Evolutionary conservation across 805 yeast species (phyloP).

Genomic region (Metschnikowia reukaufii): DNA sequence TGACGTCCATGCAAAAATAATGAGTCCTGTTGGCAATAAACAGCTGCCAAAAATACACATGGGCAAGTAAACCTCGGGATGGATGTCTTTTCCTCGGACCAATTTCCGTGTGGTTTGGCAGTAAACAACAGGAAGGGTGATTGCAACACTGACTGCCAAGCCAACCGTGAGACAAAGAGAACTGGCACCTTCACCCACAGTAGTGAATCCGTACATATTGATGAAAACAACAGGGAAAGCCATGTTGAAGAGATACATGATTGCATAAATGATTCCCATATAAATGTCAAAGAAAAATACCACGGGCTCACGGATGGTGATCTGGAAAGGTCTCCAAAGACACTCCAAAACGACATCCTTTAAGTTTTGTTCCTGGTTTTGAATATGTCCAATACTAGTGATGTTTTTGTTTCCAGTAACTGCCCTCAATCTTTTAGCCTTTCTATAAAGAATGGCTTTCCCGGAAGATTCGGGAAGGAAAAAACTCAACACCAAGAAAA

Average conservation of each 20-base stretch:
- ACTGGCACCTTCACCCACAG: slow-evolving; percentile 15
- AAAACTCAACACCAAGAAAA: slow-evolving; percentile 10
- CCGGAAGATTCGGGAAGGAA: slow-evolving; percentile 18
- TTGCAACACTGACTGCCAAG: slow-evolving; percentile 7
- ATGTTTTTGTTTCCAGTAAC: slow-evolving; percentile 16
- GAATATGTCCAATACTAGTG: slow-evolving; percentile 17
- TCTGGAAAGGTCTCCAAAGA: slow-evolving; percentile 16
- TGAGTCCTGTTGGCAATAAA: slow-evolving; percentile 14
- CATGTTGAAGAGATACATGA: slow-evolving; percentile 18
- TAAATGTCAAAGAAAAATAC: slow-evolving; percentile 17
- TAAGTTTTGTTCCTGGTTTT: slow-evolving; percentile 9
- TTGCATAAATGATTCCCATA: slow-evolving; percentile 16
- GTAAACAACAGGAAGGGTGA: slow-evolving; percentile 13
- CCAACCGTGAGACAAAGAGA: slow-evolving; percentile 14
- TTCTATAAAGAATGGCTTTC: slow-evolving; percentile 16
- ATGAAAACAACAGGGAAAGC: slow-evolving; percentile 18
- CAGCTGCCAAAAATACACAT: slow-evolving; percentile 16
- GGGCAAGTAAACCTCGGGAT: slow-evolving; percentile 17
- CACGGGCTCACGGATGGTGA: slow-evolving; percentile 15
- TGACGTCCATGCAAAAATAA: slow-evolving; percentile 17
- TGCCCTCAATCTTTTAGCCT: slow-evolving; percentile 17
- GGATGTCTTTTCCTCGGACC: slow-evolving; percentile 5
- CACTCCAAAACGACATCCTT: slow-evolving; percentile 13
- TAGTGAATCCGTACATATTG: slow-evolving; percentile 13
- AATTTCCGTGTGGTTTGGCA: slow-evolving; percentile 8